Percentiles rank a stretch among this genome's conserved stretches.
These are phyloP conservation scores for Trichosanthes cucumerina DNA, from an alignment of 306 rosid species.

Conservation along the genomic window DNA sequence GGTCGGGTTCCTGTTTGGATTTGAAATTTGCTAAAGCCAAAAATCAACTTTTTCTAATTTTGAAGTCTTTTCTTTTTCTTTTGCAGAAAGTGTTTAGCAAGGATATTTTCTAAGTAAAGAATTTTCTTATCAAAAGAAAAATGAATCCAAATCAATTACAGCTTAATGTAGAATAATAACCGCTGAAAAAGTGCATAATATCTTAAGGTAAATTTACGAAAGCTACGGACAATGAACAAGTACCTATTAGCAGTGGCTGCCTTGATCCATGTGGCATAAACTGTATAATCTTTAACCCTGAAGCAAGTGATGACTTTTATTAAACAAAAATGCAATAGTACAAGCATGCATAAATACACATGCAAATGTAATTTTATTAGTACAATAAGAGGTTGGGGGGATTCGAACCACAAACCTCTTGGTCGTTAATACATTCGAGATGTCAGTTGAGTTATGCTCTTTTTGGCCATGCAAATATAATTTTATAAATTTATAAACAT, in stretches of 20 bases:
- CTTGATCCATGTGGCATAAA: conserved; percentile 56
- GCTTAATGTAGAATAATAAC: not conserved
- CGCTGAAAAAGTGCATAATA: not conserved
- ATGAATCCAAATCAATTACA: not conserved
- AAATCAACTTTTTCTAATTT: not conserved
- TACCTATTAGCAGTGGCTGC: conserved; percentile 23
- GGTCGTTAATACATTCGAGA: no score
- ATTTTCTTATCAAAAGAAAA: not conserved
- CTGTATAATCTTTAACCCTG: conserved; percentile 59
- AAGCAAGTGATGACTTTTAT: conserved; percentile 14
- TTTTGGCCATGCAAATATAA: conserved; percentile 5
- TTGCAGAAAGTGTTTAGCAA: not conserved
- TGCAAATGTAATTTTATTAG: conserved; percentile 3
- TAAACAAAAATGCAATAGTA: not conserved
- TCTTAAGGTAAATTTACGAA: not conserved
- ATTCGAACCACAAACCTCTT: no score
- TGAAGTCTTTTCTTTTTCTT: not conserved
- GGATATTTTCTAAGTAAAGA: not conserved
- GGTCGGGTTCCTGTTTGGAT: not conserved
- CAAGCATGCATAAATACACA: not conserved
- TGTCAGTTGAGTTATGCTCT: no score
- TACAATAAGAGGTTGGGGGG: no score
- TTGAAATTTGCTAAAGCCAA: not conserved
- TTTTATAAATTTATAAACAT: not conserved
- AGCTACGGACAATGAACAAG: not conserved